phyloP scores from a whole-genome alignment of 2,329 filamentous ascomycete species.

The Clonostachys rhizophaga region DNA sequence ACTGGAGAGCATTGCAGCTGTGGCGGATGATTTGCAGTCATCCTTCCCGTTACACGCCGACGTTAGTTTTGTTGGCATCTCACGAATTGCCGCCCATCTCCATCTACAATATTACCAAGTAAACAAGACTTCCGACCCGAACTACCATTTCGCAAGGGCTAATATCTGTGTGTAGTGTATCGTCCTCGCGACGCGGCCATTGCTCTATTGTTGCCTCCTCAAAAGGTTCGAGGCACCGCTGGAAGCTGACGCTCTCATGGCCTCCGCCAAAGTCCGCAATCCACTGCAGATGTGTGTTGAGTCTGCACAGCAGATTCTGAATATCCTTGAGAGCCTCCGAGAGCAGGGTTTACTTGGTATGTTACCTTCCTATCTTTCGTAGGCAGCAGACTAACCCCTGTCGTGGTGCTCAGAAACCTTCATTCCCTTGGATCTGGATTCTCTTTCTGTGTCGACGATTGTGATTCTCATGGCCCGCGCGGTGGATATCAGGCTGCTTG shows the following conservation, averaged over 20 bases:
- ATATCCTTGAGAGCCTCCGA: slow-evolving; percentile 35
- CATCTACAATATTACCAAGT: slow-evolving; percentile 25
- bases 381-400: too few species aligned
- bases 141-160: too few species aligned
- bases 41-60: slow-evolving; percentile 19
- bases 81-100: slow-evolving; percentile 19
- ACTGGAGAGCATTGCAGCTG: slow-evolving; percentile 15
- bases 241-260: slow-evolving; percentile 24
- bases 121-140: not conserved
- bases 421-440: slow-evolving; percentile 40
- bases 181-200: slow-evolving; percentile 20
- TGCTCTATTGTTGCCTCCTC: slow-evolving; percentile 23
- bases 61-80: slow-evolving; percentile 20
- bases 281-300: slow-evolving; percentile 25
- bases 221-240: slow-evolving; percentile 18
- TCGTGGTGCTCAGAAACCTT: slow-evolving; percentile 31
- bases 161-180: slow-evolving; percentile 15
- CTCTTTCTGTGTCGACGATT: slow-evolving; percentile 35
- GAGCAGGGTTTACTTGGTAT: slow-evolving; percentile 40
- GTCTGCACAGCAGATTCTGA: slow-evolving; percentile 22
- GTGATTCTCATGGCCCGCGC: slow-evolving; percentile 29
- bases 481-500: slow-evolving; percentile 14
- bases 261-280: slow-evolving; percentile 23
- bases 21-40: slow-evolving; percentile 20
- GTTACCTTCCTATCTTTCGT: not conserved